Evolutionary conservation across 164 flowering plant genomes (phyloP).

Genomic region (Malania oleifera): DNA sequence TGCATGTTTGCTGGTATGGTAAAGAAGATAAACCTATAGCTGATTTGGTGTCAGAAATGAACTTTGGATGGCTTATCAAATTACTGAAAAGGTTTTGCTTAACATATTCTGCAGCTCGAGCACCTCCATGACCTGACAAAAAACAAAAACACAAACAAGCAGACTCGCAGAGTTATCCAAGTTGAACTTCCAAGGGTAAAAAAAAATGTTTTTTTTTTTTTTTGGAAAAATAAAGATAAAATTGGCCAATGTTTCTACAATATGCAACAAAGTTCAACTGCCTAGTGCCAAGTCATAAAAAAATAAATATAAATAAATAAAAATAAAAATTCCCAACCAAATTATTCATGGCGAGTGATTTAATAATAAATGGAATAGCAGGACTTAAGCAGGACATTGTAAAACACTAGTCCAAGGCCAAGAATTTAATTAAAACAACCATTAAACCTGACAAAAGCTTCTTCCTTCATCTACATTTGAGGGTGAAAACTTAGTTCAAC

Average conservation of each 20-base stretch:
- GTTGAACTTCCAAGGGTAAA: neutral
- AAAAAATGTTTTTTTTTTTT: neutral
- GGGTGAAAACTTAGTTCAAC: too few species aligned
- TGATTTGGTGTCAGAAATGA: constrained; percentile 85
- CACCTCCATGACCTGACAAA: constrained; percentile 91
- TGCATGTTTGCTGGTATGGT: neutral
- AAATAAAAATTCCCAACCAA: too few species aligned
- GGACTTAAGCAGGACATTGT: neutral
- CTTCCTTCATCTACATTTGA: constrained; percentile 8
- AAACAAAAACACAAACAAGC: constrained; percentile 1
- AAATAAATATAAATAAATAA: too few species aligned
- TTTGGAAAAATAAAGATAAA: too few species aligned
- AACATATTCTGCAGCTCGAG: constrained; percentile 95
- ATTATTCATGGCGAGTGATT: too few species aligned
- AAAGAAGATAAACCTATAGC: constrained; percentile 65
- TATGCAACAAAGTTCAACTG: neutral
- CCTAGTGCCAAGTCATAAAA: too few species aligned
- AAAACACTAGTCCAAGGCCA: constrained; percentile 3
- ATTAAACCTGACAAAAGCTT: constrained; percentile 9
- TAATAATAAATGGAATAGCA: too few species aligned
- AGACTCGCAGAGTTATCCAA: neutral
- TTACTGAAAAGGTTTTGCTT: constrained; percentile 89
- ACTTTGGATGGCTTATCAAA: constrained; percentile 90
- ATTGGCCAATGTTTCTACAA: neutral
- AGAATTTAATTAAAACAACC: too few species aligned